These are phyloP conservation scores for Orbilia ellipsospora DNA, from an alignment of 2,329 filamentous ascomycete species.

Conservation along the genomic window DNA sequence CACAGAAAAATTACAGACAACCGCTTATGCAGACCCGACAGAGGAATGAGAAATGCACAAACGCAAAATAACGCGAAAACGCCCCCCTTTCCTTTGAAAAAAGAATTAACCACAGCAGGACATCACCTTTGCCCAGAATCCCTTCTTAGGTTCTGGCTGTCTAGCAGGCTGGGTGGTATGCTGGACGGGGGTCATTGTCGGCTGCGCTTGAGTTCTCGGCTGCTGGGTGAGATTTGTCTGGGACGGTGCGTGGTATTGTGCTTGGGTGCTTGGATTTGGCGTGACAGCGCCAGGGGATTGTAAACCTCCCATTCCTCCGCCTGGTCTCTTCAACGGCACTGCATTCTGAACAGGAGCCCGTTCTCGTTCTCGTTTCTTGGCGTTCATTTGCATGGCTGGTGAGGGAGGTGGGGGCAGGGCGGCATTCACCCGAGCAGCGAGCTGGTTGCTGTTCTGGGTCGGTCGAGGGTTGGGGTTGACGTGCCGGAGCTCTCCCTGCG, in stretches of 20 bases:
- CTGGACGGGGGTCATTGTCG: slow-evolving; percentile 67
- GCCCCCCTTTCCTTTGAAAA: slow-evolving; percentile 57
- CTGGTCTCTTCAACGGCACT: slow-evolving; percentile 79
- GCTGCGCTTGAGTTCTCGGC: slow-evolving; percentile 71
- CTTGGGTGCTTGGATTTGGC: slow-evolving; percentile 89
- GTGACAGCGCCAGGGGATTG: slow-evolving; percentile 76
- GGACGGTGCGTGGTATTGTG: slow-evolving; percentile 90
- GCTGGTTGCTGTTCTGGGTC: slow-evolving; percentile 70
- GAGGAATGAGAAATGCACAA: slow-evolving; percentile 54
- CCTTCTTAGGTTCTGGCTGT: slow-evolving; percentile 76
- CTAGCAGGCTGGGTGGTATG: slow-evolving; percentile 66
- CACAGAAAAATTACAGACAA: slow-evolving; percentile 55
- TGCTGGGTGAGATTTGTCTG: slow-evolving; percentile 83
- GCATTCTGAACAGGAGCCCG: slow-evolving; percentile 78
- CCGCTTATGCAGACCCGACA: slow-evolving; percentile 54
- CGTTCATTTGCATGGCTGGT: slow-evolving; percentile 82
- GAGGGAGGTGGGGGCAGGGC: slow-evolving; percentile 89
- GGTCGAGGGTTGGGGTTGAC: slow-evolving; percentile 68
- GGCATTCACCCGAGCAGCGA: slow-evolving; percentile 91
- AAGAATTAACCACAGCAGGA: slow-evolving; percentile 84
- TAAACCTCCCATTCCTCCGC: slow-evolving; percentile 75
- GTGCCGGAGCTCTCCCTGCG: slow-evolving; percentile 59
- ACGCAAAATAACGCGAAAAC: slow-evolving; percentile 52
- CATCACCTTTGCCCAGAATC: slow-evolving; percentile 90
- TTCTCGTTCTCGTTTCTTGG: slow-evolving; percentile 76